Conservation (phyloP, 495 filamentous ascomycete genomes). For the Podospora comata region DNA sequence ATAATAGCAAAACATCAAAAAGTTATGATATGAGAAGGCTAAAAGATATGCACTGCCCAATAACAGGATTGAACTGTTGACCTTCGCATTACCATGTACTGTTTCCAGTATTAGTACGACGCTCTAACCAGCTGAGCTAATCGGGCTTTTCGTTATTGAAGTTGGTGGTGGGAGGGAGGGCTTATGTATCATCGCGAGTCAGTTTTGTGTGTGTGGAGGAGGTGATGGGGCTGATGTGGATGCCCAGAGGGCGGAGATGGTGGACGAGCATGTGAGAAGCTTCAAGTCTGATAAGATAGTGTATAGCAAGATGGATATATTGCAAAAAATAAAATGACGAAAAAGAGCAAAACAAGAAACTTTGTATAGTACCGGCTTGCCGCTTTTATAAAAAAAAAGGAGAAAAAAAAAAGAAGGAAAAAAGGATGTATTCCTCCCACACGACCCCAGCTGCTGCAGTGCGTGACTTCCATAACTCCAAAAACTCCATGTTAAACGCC, state of each 20-base stretch:
- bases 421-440: too few relatives aligned
- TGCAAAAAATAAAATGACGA: too few relatives aligned
- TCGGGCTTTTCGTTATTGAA: conserved; percentile 17
- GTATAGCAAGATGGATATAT: too few relatives aligned
- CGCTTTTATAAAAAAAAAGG: neutral
- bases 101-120: conserved; percentile 14
- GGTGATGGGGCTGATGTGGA: neutral
- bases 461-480: neutral
- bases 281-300: too few relatives aligned
- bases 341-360: too few relatives aligned
- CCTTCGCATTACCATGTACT: conserved; percentile 15
- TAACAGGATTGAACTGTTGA: conserved; percentile 30
- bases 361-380: too few relatives aligned
- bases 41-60: conserved; percentile 17
- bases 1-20: neutral
- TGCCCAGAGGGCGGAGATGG: neutral
- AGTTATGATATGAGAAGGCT: neutral
- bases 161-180: neutral
- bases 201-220: neutral
- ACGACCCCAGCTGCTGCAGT: too few relatives aligned
- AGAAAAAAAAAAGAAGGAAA: neutral
- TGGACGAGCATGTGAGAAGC: neutral
- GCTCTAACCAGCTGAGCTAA: conserved; percentile 20
- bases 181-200: neutral
- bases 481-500: neutral